A percentile compares a stretch with the other conserved stretches of the same genome.
phyloP scores from a whole-genome alignment of 768 basidiomycete species.

The Rhizopogon vulgaris region DNA sequence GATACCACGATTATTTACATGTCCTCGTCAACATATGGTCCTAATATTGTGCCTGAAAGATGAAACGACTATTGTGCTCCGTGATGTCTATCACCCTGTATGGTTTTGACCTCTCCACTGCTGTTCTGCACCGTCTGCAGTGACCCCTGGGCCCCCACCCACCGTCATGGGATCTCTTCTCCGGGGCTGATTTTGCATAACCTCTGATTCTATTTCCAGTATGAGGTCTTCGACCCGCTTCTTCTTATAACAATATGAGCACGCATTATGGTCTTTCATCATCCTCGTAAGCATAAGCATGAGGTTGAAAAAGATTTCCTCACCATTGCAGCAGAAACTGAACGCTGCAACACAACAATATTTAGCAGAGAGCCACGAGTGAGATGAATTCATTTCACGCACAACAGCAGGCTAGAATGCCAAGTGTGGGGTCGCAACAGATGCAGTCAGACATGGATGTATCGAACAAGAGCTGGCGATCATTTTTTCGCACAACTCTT shows the following conservation, averaged over 20 bases:
- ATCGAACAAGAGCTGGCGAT: neutral
- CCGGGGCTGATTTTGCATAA: conserved; percentile 15
- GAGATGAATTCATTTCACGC: neutral
- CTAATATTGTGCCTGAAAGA: neutral
- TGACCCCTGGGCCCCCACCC: neutral
- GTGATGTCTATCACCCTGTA: neutral
- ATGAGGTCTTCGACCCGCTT: conserved; percentile 1
- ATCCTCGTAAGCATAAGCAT: neutral
- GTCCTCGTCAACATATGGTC: neutral
- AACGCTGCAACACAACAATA: neutral
- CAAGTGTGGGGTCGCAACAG: conserved; percentile 16
- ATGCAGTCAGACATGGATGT: conserved; percentile 6
- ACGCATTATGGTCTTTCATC: conserved; percentile 7
- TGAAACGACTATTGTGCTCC: neutral
- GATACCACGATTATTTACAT: neutral
- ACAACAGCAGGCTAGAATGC: conserved; percentile 13
- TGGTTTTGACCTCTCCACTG: neutral
- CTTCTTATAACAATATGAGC: conserved; percentile 13
- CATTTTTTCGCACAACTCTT: neutral
- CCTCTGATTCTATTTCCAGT: neutral
- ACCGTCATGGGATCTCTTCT: conserved; percentile 8
- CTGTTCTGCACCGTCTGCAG: neutral
- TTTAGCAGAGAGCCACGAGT: conserved; percentile 5
- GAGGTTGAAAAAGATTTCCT: neutral
- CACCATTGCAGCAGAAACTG: neutral